These are phyloP conservation scores for Postia placenta DNA, from an alignment of 768 basidiomycete species.

Conservation along the genomic window DNA sequence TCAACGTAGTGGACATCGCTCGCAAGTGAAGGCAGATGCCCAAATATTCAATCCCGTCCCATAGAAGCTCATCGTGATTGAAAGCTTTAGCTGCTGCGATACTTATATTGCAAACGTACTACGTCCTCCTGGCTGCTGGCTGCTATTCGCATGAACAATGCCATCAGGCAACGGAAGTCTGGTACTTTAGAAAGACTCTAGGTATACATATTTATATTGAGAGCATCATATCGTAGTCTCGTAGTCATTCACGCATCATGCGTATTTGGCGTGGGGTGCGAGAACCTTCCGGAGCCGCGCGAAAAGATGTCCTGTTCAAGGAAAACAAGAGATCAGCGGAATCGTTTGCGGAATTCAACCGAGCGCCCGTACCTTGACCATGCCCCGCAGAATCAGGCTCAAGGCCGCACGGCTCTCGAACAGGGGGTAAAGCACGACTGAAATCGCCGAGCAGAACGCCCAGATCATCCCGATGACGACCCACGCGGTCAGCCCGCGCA, in stretches of 20 bases:
- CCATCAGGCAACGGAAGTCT: too few relatives aligned
- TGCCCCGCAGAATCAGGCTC: constrained; percentile 47
- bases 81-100: too few relatives aligned
- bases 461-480: constrained; percentile 78
- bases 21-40: too few relatives aligned
- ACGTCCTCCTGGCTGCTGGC: too few relatives aligned
- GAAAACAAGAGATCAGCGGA: not conserved
- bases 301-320: constrained; percentile 38
- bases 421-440: constrained; percentile 80
- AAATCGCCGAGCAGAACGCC: constrained; percentile 70
- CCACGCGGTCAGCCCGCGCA: constrained; percentile 69
- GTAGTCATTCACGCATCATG: not conserved
- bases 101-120: too few relatives aligned
- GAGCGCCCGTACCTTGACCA: constrained; percentile 64
- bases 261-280: constrained; percentile 1
- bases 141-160: too few relatives aligned
- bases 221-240: not conserved
- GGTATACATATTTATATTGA: not conserved
- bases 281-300: constrained; percentile 35
- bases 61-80: too few relatives aligned
- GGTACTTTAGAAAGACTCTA: not conserved
- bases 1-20: too few relatives aligned
- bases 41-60: too few relatives aligned
- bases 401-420: constrained; percentile 78
- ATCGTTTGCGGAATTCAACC: not conserved